Evolutionary conservation across 345 rosid genomes (phyloP).

Genomic region (Cardamine chenopodiifolia): DNA sequence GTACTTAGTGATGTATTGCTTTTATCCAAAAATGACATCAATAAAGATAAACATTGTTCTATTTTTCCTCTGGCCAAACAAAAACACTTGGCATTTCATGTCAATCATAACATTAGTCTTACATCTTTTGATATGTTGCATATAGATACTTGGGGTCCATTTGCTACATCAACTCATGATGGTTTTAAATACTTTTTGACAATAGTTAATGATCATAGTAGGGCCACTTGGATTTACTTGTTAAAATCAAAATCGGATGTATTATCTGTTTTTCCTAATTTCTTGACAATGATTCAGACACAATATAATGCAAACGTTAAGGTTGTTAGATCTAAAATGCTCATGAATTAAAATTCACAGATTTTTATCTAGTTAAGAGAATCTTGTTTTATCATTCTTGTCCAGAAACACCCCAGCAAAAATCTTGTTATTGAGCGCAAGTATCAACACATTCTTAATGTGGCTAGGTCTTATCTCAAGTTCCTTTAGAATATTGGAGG

Average conservation of each 20-base stretch:
- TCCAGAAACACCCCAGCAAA: background rate
- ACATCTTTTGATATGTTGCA: background rate
- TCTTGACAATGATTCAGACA: no score
- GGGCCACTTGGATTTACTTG: background rate
- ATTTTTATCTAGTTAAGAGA: background rate
- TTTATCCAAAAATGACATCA: accelerated
- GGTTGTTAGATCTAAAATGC: background rate
- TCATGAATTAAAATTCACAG: background rate
- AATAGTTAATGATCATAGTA: background rate
- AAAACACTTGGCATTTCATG: background rate
- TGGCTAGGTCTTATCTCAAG: background rate
- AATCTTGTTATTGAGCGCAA: background rate
- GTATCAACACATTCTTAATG: background rate
- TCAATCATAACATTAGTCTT: background rate
- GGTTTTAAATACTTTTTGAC: background rate
- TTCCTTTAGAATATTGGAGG: no score
- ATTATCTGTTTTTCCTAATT: no score
- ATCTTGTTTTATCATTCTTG: background rate
- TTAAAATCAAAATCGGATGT: no score
- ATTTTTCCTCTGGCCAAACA: background rate
- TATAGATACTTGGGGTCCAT: background rate
- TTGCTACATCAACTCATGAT: background rate
- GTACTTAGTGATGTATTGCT: background rate
- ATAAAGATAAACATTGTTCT: background rate
- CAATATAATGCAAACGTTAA: no score